These are phyloP conservation scores for Pseudogymnoascus sp. DNA, from an alignment of 2,329 filamentous ascomycete species.

Conservation along the genomic window DNA sequence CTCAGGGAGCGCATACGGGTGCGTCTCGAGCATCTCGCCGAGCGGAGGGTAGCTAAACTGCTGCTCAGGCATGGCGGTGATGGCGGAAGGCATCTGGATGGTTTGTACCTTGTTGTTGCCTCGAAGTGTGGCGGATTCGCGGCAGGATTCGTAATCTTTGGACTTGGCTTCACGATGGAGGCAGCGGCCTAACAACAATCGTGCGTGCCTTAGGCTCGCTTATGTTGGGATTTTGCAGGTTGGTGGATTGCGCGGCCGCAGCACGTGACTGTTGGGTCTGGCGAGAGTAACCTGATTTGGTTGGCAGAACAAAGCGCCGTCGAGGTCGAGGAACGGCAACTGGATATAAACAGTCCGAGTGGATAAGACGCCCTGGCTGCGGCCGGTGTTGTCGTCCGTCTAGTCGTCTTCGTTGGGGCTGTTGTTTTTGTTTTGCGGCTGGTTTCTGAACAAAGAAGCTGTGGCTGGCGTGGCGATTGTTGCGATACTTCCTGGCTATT, in stretches of 20 bases:
- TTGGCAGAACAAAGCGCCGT: not conserved
- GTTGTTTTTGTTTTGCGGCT: not conserved
- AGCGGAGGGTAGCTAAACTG: slow-evolving; percentile 12
- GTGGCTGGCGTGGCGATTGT: not conserved
- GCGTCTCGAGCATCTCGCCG: slow-evolving; percentile 5
- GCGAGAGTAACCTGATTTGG: not conserved
- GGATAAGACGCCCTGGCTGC: not conserved
- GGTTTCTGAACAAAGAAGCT: not conserved
- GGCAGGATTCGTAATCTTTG: slow-evolving; percentile 3
- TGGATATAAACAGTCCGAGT: not conserved
- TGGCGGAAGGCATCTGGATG: not conserved
- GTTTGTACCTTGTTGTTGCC: slow-evolving; percentile 5
- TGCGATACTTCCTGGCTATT: not conserved
- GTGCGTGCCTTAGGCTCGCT: slow-evolving; percentile 3
- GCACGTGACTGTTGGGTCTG: not conserved
- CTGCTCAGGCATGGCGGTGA: slow-evolving; percentile 10
- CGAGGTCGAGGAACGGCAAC: not conserved
- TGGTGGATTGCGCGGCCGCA: not conserved
- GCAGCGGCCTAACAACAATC: slow-evolving; percentile 4
- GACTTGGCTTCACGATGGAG: slow-evolving; percentile 9
- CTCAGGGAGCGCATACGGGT: slow-evolving; percentile 1
- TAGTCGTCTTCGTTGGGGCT: not conserved
- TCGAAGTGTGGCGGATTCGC: slow-evolving; percentile 1
- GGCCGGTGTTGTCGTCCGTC: not conserved
- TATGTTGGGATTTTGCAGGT: not conserved